Evolutionary conservation across 1,139 yeast species (phyloP), one percentile per base, ranked within the genome.

Genomic region (Yamadazyma taylorii): DNA sequence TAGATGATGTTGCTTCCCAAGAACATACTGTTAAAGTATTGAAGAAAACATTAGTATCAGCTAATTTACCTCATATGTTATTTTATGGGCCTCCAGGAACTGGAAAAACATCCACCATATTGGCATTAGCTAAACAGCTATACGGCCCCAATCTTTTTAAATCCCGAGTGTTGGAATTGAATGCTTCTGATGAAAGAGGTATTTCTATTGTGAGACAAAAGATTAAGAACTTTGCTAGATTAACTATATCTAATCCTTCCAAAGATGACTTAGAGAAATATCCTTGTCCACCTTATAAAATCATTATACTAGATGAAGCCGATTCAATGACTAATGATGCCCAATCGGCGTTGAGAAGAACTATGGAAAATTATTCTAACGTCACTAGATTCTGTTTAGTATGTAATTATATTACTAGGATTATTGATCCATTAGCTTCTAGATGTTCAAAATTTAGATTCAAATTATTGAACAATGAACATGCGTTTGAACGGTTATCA

Each of bases 301-400:
- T 85, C 50, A 79, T 82, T 43, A 85, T 88, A 33, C 62, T 90
- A 38, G 97, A 92, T 64, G 98, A 92, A 61, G 98, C 98, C 0
- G 98, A 92, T 59, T 86, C 95, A 14, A 92, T 92, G 98, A 92
- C 98, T n/a, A 79, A 86, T 33, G 98, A 92, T 60, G 98, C 98
- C 0, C 98, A 92, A 58, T 78, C 92, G 33, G 98, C 98, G 0
- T 68, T 92, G 43, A 79, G 98, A 63, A 77, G 98, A 60, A 92
- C 97, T 2, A 92, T 92, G 96, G 99, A 92, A 58, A 87, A 85
- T 5, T 92, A 89, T 61, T 85, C 97, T 3, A 78, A 78, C 32
- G 90, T 90, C 35, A 92, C 98, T 1, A 72, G 99, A 50, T 92
- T 92, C 62, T 90, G 97, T 60, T 67, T 92, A 47, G 85, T 92